These are phyloP conservation scores for Torulaspora franciscae DNA, from an alignment of 805 yeast species.

Conservation along the genomic window DNA sequence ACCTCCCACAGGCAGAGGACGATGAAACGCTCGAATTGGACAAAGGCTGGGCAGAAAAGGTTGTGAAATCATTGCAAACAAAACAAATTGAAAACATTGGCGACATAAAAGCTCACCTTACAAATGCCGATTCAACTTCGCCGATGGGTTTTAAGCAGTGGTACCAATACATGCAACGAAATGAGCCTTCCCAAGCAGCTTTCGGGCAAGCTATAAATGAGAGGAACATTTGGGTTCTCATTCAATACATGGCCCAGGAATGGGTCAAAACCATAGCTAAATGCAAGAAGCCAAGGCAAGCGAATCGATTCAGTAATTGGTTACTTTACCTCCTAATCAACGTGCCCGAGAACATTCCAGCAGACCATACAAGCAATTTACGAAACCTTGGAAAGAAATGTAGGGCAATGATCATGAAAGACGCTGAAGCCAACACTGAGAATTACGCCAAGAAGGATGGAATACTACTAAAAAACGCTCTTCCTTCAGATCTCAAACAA, in stretches of 20 bases:
- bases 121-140: conserved; percentile 4
- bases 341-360: conserved; percentile 24
- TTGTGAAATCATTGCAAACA: conserved; percentile 11
- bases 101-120: conserved; percentile 19
- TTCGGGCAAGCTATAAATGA: conserved; percentile 15
- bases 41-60: conserved; percentile 22
- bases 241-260: conserved; percentile 27
- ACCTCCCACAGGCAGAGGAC: conserved; percentile 9
- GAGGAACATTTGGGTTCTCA: conserved; percentile 23
- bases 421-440: conserved; percentile 7
- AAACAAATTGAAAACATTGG: conserved; percentile 16
- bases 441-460: neutral
- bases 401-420: conserved; percentile 3
- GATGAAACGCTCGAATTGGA: conserved; percentile 21
- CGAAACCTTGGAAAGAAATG: conserved; percentile 32
- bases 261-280: conserved; percentile 27
- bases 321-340: conserved; percentile 26
- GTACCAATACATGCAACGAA: conserved; percentile 25
- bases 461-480: neutral
- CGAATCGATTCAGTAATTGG: conserved; percentile 22
- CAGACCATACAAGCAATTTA: conserved; percentile 26
- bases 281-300: conserved; percentile 13
- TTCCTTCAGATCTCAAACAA: conserved; percentile 10
- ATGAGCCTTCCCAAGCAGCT: conserved; percentile 27
- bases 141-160: conserved; percentile 31